Evolutionary conservation across 345 rosid genomes (phyloP).

Genomic region (Murraya koenigii): DNA sequence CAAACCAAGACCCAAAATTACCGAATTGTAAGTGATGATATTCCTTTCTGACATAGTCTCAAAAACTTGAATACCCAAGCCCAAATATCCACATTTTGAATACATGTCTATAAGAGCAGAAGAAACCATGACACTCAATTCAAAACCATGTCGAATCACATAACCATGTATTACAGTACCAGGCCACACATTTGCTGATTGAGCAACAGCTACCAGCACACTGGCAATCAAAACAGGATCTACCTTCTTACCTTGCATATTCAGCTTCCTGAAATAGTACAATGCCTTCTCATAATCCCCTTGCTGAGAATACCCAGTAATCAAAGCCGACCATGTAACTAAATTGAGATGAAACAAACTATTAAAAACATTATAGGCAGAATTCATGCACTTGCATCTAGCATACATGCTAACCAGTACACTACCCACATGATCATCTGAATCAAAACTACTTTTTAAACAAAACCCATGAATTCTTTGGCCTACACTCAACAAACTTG

Average conservation of each 20-base stretch:
- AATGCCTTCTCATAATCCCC: slow-evolving; percentile 54
- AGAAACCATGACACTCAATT: slow-evolving; percentile 52
- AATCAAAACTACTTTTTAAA: slow-evolving; percentile 56
- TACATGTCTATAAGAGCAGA: slow-evolving; percentile 83
- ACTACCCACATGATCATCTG: slow-evolving; percentile 54
- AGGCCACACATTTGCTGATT: slow-evolving; percentile 40
- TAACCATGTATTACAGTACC: slow-evolving; percentile 63
- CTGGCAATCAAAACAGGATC: slow-evolving; percentile 61
- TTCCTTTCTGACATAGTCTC: slow-evolving; percentile 40
- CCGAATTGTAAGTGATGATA: slow-evolving; percentile 61
- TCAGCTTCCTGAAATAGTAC: slow-evolving; percentile 44
- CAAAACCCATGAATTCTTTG: slow-evolving; percentile 69
- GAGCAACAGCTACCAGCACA: slow-evolving; percentile 59
- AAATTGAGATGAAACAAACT: slow-evolving; percentile 57
- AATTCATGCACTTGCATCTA: slow-evolving; percentile 54
- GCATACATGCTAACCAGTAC: slow-evolving; percentile 73
- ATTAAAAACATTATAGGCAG: slow-evolving; percentile 50
- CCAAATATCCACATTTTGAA: slow-evolving; percentile 67
- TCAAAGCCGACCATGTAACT: slow-evolving; percentile 75
- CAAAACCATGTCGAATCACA: slow-evolving; percentile 55
- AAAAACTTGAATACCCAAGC: slow-evolving; percentile 47
- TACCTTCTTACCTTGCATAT: slow-evolving; percentile 41
- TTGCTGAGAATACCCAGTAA: slow-evolving; percentile 62
- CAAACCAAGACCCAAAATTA: slow-evolving; percentile 68
- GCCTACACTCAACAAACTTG: slow-evolving; percentile 40